Base-by-base conservation (phyloP, 306 rosid species). In the Inga laurina region DNA sequence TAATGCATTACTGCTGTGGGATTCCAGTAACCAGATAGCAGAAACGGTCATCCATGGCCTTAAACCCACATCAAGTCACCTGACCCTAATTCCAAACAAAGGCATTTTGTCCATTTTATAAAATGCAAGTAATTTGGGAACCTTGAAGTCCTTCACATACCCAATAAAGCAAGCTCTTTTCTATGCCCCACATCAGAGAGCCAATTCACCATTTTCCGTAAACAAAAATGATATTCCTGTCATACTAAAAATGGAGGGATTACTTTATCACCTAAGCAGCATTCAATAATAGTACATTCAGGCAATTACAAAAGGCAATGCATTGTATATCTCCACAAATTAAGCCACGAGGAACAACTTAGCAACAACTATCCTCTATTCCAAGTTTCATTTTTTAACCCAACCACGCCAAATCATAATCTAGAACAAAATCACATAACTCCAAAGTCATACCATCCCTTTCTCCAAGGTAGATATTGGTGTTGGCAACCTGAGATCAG, bases 381-480 rank as follows among this genome's bases (percentile, higher is more conserved):
- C 5, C 24, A 75, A 35, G 37, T 18, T 57, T 75, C 59, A 22
- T 18, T 66, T 73, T 24, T 11, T n/a, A 6, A 45, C 75, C 44
- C 32, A 78, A 74, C 22, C 54, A 77, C 11, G 52, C 65, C 68
- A 48, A 43, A 80, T 83, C 65, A 80, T 24, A 52, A 75, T 78
- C 16, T 46, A 52, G 72, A 78, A 64, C 32, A 51, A 75, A 64
- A 73, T 72, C 48, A 79, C 67, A 75, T 76, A 85, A 78, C 54
- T 71, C 66, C 24, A 76, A 75, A 65, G 74, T 82, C 82, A 54
- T 94, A 94, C 99, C 99, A 92, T 68, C 83, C 90, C 97, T 84
- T 91, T 89, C 92, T 96, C 99, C 89, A 96, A 86, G 85, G 84
- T 91, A 82, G 98, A 92, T 87, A 93, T 45, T 44, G 99, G 94